Base-by-base conservation (phyloP, 1,284 basidiomycete species). In the Leccinum huronense region DNA sequence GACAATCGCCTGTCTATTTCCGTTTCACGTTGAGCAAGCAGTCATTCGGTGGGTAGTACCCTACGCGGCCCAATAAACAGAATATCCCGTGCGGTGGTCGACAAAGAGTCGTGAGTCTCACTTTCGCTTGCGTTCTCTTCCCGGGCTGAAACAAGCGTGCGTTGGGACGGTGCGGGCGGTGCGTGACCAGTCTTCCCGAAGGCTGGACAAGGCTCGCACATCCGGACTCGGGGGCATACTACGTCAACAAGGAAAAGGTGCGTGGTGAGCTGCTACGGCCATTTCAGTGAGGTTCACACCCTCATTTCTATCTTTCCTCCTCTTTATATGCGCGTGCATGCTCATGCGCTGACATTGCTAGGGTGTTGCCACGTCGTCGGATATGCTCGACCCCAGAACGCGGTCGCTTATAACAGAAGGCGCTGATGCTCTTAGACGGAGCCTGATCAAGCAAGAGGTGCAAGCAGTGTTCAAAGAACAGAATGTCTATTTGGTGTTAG, bases 201-300 rank as follows among this genome's bases (percentile, higher is more conserved):
- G 74, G 67, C 23, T 74, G 75, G 73, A 42, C 30, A 16, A 71
- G 53, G 60, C 36, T 76, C 55, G 65, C 63, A 13, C 75, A 74
- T 60, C 75, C 75, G 11, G 74, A 77, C 3, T 62, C 55, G 27
- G 73, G 75, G 11, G 58, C 63, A 7, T 77, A 75, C 33, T 77
- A 71, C 56, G 66, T 71, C 54, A 61, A 76, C 8, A 30, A 63
- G 45, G 72, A 73, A 3, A 71, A 64, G 70, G 73, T 74, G 9
- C 9, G 42, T 42, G 16, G 38, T 40, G 16, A 42, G 40, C 40
- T 42, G 40, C 40, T 42, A 16, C 40, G 9, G 40, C 16, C 8
- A 16, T n/a, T 42, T 42, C 40, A 16, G 4, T 42, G 14, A n/a
- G 16, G 16, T 8, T 42, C 40, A 42, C 40, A 42, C 40, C 40